Conservation (phyloP, 2,329 filamentous ascomycete species). For the Scortechinia acanthostroma region DNA sequence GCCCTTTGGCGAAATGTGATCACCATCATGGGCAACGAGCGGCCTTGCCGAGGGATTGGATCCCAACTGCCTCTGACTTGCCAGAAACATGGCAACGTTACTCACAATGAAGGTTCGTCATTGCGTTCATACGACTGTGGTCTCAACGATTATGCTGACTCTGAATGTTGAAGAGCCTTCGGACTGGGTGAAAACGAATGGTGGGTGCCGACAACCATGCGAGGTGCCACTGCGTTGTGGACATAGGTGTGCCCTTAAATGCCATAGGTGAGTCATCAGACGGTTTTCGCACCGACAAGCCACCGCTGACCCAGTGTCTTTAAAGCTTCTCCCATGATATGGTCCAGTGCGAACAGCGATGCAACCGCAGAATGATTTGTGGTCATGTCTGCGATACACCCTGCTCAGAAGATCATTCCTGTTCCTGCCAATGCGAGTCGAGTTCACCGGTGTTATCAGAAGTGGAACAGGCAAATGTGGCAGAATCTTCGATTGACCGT, state of each 20-base stretch:
- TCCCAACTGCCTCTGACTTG: background rate
- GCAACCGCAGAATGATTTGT: background rate
- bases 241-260: background rate
- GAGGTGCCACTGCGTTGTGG: background rate
- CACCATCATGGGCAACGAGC: background rate
- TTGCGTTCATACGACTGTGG: background rate
- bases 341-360: background rate
- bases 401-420: background rate
- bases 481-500: too few species aligned
- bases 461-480: too few species aligned
- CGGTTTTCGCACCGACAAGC: too few species aligned
- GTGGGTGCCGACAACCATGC: background rate
- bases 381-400: background rate
- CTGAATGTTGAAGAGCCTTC: background rate
- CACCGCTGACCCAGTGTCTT: too few species aligned
- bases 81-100: background rate
- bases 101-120: background rate
- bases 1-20: background rate
- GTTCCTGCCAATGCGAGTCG: background rate
- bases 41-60: background rate
- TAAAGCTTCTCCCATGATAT: background rate
- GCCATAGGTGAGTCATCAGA: conserved; percentile 1
- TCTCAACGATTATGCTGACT: background rate
- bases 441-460: too few species aligned
- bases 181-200: background rate